Base-by-base conservation (phyloP, 2,329 filamentous ascomycete genomes). In the Fusarium tricinctum region DNA sequence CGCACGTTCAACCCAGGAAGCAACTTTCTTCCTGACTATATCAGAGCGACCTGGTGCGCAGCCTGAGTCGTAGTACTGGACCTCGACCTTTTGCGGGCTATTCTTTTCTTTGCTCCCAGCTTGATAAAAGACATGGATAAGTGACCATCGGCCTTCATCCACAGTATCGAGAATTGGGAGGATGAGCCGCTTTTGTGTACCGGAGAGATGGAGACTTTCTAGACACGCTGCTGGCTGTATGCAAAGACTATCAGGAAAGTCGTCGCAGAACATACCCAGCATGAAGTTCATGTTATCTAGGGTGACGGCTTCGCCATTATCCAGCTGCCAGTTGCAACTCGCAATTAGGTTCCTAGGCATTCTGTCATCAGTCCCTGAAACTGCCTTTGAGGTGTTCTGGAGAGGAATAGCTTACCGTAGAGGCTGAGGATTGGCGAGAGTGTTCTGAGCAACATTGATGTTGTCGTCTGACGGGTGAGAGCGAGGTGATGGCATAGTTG, bases 371-470 rank as follows among this genome's bases (percentile, higher is more conserved):
- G 17, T n/a, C 6, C 7, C 17, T 9, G 8, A 5, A n/a, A 7
- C 8, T 14, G 17, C n/a, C 0, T 28, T 13, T 5, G 26, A 3
- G 43, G n/a, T 19, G n/a, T 6, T 13, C 9, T 45, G 12, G 43
- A 19, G 10, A 14, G 10, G 6, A 6, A 2, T n/a, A 20, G 2
- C 10, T 8, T 30, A 7, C 8, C 6, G n/a, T 8, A 15, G 0
- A 14, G 26, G 23, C 8, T 15, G 23, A 6, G 22, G 20, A 6
- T 22, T 23, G 7, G 6, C 19, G 13, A 19, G 3, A 15, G 46
- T 49, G 9, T 20, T 38, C 20, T 1, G 5, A 17, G 43, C 32
- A 33, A 20, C 5, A 6, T 6, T 46, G 17, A 53, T 38, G 12
- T 17, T 19, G 1, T 26, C 40, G 5, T 14, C 40, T 13, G 50